A percentile compares a stretch with the other conserved stretches of the same genome.
Conservation (phyloP, 257 asterid genomes). For the Craterostigma plantagineum region DNA sequence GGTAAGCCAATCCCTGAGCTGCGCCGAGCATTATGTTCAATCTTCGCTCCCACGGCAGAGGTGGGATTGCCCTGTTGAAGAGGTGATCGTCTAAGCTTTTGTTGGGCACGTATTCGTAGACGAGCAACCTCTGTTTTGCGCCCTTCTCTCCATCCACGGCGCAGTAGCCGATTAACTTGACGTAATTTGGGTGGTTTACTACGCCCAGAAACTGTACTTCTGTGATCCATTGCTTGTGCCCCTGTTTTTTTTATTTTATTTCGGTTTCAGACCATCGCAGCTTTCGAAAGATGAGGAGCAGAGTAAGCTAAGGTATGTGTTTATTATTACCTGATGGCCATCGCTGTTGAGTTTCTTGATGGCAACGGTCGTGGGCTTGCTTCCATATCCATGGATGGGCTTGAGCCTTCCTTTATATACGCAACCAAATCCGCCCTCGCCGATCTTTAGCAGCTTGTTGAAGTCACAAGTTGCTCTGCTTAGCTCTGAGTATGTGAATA, state of each 20-base stretch:
- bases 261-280: neutral
- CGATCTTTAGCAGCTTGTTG: conserved; percentile 51
- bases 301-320: too few species aligned
- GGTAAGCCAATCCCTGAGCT: conserved; percentile 70
- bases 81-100: conserved; percentile 90
- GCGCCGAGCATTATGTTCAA: conserved; percentile 68
- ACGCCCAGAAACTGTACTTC: conserved; percentile 96
- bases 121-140: conserved; percentile 87
- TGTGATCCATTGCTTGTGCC: conserved; percentile 95
- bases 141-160: conserved; percentile 81
- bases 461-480: conserved; percentile 64
- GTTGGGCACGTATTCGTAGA: conserved; percentile 78
- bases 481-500: conserved; percentile 58
- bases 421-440: conserved; percentile 93
- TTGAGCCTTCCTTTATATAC: conserved; percentile 35
- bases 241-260: conserved; percentile 19
- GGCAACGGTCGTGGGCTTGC: conserved; percentile 48
- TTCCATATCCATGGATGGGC: conserved; percentile 39
- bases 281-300: too few species aligned
- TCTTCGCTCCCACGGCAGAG: conserved; percentile 62
- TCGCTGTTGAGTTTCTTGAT: conserved; percentile 70
- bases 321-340: conserved; percentile 88
- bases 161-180: conserved; percentile 79
- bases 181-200: conserved; percentile 75
- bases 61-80: conserved; percentile 36